phyloP scores from a whole-genome alignment of 2,329 filamentous ascomycete genomes.

The Pseudogymnoascus sp. region DNA sequence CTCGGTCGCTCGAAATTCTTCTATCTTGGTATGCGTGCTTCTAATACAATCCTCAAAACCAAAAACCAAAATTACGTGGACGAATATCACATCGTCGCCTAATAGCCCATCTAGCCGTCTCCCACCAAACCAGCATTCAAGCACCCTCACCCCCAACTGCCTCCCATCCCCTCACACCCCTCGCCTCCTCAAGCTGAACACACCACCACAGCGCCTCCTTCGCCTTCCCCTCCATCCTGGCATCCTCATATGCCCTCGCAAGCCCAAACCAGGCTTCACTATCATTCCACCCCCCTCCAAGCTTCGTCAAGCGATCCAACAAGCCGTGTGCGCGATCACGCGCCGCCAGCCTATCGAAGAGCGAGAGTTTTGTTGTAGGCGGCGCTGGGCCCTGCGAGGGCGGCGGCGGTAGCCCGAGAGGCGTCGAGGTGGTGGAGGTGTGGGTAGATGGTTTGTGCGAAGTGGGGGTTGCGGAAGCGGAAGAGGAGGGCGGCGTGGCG shows the following conservation, averaged over 20 bases:
- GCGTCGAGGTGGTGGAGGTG: not conserved
- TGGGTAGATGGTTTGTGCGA: not conserved
- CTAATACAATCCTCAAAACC: constrained; percentile 21
- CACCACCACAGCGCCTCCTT: constrained; percentile 97
- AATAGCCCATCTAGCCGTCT: not conserved
- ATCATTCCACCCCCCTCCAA: constrained; percentile 82
- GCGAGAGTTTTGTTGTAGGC: constrained; percentile 15
- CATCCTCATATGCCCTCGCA: constrained; percentile 79
- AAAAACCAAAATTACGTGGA: constrained; percentile 16
- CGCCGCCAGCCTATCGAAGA: constrained; percentile 68
- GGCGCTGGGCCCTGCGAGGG: constrained; percentile 1
- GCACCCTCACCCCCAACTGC: constrained; percentile 57
- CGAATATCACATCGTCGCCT: not conserved
- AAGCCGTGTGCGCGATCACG: constrained; percentile 83
- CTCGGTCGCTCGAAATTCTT: constrained; percentile 5
- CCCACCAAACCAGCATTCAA: not conserved
- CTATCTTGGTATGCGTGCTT: not conserved
- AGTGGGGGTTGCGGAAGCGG: constrained; percentile 20
- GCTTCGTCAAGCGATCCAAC: constrained; percentile 72
- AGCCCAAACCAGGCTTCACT: constrained; percentile 90
- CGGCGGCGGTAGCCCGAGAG: not conserved
- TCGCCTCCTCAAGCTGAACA: constrained; percentile 83
- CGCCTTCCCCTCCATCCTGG: constrained; percentile 76
- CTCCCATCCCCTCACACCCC: constrained; percentile 71
- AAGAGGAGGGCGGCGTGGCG: constrained; percentile 17